Conservation (phyloP, 257 asterid genomes). For the Lantana camara region DNA sequence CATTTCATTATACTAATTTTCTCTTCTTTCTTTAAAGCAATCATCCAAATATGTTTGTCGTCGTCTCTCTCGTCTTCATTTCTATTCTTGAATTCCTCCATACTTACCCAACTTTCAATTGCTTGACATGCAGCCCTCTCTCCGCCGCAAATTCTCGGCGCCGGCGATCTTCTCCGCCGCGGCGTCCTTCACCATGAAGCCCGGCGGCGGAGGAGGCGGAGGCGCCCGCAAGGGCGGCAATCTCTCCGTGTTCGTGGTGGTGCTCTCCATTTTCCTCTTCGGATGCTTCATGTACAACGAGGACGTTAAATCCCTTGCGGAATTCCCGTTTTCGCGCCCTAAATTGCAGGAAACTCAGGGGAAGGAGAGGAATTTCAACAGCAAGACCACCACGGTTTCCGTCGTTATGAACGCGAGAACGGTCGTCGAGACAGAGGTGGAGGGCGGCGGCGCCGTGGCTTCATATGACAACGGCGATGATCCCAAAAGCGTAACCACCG, state of each 20-base stretch:
- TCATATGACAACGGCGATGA: slow-evolving; percentile 11
- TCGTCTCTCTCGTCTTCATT: slow-evolving; percentile 24
- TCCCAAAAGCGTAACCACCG: slow-evolving; percentile 9
- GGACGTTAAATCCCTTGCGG: slow-evolving; percentile 75
- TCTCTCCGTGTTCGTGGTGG: slow-evolving; percentile 60
- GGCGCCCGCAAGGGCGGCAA: slow-evolving; percentile 56
- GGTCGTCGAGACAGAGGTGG: slow-evolving; percentile 54
- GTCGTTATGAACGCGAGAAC: slow-evolving; percentile 58
- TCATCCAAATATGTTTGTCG: slow-evolving; percentile 6
- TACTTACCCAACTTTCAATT: background rate
- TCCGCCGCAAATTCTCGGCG: slow-evolving; percentile 59
- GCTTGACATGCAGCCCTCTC: slow-evolving; percentile 58
- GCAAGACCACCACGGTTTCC: slow-evolving; percentile 41
- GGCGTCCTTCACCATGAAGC: slow-evolving; percentile 50
- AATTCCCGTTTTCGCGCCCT: slow-evolving; percentile 71
- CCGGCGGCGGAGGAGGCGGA: slow-evolving; percentile 37
- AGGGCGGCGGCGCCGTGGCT: background rate
- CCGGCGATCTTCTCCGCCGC: slow-evolving; percentile 40
- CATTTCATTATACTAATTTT: slow-evolving; percentile 21
- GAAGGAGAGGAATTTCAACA: background rate
- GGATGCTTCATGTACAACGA: slow-evolving; percentile 93
- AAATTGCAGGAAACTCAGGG: slow-evolving; percentile 37
- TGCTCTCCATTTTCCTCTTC: slow-evolving; percentile 65
- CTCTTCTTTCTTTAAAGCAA: slow-evolving; percentile 8
- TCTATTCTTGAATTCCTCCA: too few species aligned